Conservation (phyloP, 768 basidiomycete species). For the Phaffia tasmanica region DNA sequence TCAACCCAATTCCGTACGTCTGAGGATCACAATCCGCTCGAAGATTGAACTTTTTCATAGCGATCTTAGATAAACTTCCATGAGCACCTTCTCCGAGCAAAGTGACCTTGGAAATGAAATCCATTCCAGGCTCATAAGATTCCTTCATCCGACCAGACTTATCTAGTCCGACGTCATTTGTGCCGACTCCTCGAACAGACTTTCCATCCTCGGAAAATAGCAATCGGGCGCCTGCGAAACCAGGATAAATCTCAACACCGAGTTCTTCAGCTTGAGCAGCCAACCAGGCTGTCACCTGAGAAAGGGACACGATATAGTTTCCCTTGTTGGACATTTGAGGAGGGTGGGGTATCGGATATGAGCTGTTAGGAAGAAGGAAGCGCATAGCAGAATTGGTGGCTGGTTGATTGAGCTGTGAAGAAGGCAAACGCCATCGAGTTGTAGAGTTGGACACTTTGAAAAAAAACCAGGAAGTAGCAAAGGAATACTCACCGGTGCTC, state of each 20-base stretch:
- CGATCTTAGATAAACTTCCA: conserved; percentile 73
- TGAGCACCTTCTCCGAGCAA: conserved; percentile 92
- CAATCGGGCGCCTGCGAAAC: conserved; percentile 82
- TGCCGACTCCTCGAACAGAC: conserved; percentile 65
- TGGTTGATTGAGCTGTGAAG: conserved; percentile 45
- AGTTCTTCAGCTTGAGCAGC: conserved; percentile 68
- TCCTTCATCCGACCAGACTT: conserved; percentile 64
- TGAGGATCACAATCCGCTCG: conserved; percentile 64
- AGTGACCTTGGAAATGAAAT: conserved; percentile 82
- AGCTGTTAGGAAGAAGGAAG: conserved; percentile 56
- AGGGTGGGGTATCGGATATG: conserved; percentile 82
- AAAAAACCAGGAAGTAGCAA: neutral
- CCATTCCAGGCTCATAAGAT: conserved; percentile 90
- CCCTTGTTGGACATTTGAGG: conserved; percentile 93
- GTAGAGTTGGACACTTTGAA: neutral
- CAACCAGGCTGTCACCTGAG: conserved; percentile 80
- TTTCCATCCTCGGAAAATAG: conserved; percentile 56
- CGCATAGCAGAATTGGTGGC: conserved; percentile 75
- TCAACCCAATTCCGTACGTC: conserved; percentile 90
- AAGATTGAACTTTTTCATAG: conserved; percentile 61
- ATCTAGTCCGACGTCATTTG: conserved; percentile 89
- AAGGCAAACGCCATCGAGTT: neutral
- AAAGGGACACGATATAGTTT: conserved; percentile 86
- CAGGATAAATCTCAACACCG: conserved; percentile 92
- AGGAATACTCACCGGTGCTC: conserved; percentile 52